These are phyloP conservation scores for Boletus sp. DNA, from an alignment of 768 basidiomycete genomes.

Conservation along the genomic window DNA sequence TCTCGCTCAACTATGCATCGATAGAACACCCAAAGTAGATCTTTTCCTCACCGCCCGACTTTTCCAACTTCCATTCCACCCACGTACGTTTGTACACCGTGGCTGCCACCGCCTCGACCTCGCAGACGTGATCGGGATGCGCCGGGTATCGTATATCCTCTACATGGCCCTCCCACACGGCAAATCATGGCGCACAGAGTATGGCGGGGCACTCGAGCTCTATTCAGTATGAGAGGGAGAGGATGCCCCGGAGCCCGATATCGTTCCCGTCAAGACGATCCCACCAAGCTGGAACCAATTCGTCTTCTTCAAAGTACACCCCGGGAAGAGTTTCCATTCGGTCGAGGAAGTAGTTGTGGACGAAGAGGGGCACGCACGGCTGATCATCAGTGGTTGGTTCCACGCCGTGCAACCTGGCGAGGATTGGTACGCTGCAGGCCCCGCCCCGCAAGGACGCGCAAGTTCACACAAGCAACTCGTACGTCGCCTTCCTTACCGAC, in stretches of 20 bases:
- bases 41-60: conserved; percentile 53
- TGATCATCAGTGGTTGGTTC: conserved; percentile 97
- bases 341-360: conserved; percentile 91
- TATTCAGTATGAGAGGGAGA: conserved; percentile 68
- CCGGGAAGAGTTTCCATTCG: conserved; percentile 92
- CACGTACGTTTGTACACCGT: conserved; percentile 39
- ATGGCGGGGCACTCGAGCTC: conserved; percentile 93
- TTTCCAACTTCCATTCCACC: not conserved
- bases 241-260: conserved; percentile 65
- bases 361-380: conserved; percentile 65
- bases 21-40: conserved; percentile 28
- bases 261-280: conserved; percentile 61
- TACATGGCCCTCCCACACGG: conserved; percentile 85
- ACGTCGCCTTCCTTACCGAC: conserved; percentile 38
- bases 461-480: conserved; percentile 94
- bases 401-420: conserved; percentile 89
- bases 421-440: conserved; percentile 70
- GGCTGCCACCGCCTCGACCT: conserved; percentile 95
- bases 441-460: conserved; percentile 62
- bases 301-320: conserved; percentile 65
- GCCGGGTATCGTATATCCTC: conserved; percentile 93
- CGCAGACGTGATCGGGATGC: conserved; percentile 95
- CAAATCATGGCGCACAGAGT: conserved; percentile 80
- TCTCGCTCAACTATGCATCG: conserved; percentile 30
- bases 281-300: conserved; percentile 67